Evolutionary conservation across 352 stramenopile genomes (phyloP).

Genomic region (Halophytophthora polymorphica): DNA sequence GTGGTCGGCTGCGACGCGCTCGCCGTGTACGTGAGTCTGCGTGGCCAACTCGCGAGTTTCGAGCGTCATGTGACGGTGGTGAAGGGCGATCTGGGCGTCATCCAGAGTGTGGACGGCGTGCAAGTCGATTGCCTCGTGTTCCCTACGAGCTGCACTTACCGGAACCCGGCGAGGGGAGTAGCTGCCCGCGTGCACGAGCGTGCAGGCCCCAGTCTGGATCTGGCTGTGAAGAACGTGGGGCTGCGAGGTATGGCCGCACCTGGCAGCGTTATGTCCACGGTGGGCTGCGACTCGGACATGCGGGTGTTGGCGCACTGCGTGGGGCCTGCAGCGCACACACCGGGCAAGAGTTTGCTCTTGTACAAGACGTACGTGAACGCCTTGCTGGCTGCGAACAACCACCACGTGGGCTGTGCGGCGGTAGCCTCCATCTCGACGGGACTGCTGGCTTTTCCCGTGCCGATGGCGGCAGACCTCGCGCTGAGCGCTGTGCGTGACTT

Average conservation of each 20-base stretch:
- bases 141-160: constrained; percentile 37
- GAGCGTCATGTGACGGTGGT: constrained; percentile 30
- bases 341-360: constrained; percentile 18
- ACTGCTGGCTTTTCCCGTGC: constrained; percentile 25
- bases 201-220: constrained; percentile 28
- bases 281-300: constrained; percentile 38
- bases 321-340: constrained; percentile 14
- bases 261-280: constrained; percentile 33
- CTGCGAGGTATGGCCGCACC: constrained; percentile 1
- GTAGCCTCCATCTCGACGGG: constrained; percentile 64
- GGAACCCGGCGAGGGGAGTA: constrained; percentile 41
- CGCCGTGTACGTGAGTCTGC: constrained; percentile 39
- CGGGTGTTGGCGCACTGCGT: constrained; percentile 61
- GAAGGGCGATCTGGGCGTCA: constrained; percentile 39
- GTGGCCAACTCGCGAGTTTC: constrained; percentile 40
- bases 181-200: constrained; percentile 46
- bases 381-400: constrained; percentile 25
- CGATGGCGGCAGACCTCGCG: constrained; percentile 33
- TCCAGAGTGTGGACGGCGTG: constrained; percentile 21
- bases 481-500: constrained; percentile 39
- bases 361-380: constrained; percentile 58
- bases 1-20: constrained; percentile 20
- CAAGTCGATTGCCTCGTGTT: constrained; percentile 64
- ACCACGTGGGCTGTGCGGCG: constrained; percentile 38
- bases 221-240: constrained; percentile 10